Percentiles rank a stretch among this genome's conserved stretches.
Conservation (phyloP, 1,284 basidiomycete species). For the Sanguinoderma infundibulare region DNA sequence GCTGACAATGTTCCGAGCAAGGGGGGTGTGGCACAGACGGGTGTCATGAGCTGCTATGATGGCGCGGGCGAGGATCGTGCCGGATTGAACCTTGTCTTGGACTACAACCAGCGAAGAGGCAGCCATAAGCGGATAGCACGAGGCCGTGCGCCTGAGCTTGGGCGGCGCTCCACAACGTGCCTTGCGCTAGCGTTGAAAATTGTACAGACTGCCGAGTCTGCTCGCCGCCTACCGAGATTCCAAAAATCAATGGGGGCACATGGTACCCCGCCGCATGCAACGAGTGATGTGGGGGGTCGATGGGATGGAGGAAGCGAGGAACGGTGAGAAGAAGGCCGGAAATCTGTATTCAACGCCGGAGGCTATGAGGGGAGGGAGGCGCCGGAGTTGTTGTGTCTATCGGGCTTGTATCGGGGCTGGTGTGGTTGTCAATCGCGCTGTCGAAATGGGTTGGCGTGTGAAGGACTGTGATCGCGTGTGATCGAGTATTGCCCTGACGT, state of each 20-base stretch:
- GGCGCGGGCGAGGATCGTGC: background rate
- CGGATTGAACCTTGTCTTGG: background rate
- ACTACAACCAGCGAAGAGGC: background rate
- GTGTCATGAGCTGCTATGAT: background rate
- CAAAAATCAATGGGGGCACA: background rate
- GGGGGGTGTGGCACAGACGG: background rate
- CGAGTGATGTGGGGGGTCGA: background rate
- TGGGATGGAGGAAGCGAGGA: background rate
- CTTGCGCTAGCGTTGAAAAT: background rate
- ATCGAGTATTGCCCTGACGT: constrained; percentile 7
- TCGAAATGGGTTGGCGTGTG: constrained; percentile 1
- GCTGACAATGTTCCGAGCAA: background rate
- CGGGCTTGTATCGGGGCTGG: background rate
- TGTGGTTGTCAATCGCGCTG: constrained; percentile 3
- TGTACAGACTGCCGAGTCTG: background rate
- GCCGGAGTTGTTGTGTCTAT: too few relatives aligned
- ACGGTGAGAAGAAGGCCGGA: background rate
- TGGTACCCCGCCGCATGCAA: background rate
- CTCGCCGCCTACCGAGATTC: background rate
- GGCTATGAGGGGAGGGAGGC: background rate
- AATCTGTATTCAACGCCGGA: background rate
- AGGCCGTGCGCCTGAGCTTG: constrained; percentile 8
- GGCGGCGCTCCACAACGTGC: constrained; percentile 5
- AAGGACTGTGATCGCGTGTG: constrained; percentile 3
- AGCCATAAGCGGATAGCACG: background rate